Evolutionary conservation across 805 yeast species (phyloP).

Genomic region (Nakazawaea wickerhamii): DNA sequence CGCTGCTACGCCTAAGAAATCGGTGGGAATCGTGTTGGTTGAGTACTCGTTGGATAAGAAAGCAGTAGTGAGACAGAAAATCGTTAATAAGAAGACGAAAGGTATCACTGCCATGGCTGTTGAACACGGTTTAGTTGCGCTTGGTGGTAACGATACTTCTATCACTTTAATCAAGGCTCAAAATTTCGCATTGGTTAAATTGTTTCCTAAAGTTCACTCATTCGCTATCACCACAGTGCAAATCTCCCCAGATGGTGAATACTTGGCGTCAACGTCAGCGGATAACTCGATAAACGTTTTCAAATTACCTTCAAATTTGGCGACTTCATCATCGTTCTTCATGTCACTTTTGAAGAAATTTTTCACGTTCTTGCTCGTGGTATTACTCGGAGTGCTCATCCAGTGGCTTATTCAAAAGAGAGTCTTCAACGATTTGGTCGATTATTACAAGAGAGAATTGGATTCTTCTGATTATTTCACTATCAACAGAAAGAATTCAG

Average conservation of each 20-base stretch:
- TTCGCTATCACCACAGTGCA: constrained; percentile 74
- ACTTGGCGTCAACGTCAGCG: constrained; percentile 70
- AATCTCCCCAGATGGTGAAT: constrained; percentile 63
- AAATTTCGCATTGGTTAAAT: constrained; percentile 45
- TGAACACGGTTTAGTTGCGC: constrained; percentile 38
- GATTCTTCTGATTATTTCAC: constrained; percentile 30
- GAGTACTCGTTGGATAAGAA: constrained; percentile 38
- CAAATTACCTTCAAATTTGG: constrained; percentile 48
- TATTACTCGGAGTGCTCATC: constrained; percentile 19
- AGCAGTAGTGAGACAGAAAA: constrained; percentile 35
- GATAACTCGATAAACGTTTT: constrained; percentile 66
- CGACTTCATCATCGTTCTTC: constrained; percentile 32
- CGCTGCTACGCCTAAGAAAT: constrained; percentile 37
- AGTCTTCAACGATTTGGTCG: constrained; percentile 19
- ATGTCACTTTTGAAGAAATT: constrained; percentile 22
- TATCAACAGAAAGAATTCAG: constrained; percentile 19
- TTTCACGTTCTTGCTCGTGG: constrained; percentile 21
- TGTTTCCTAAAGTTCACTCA: constrained; percentile 58
- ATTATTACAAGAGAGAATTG: constrained; percentile 22
- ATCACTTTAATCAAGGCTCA: constrained; percentile 48
- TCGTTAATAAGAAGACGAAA: constrained; percentile 42
- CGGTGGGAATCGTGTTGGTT: constrained; percentile 35
- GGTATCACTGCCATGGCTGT: constrained; percentile 53
- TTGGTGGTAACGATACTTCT: constrained; percentile 65
- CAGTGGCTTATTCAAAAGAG: constrained; percentile 27